Evolutionary conservation across 2,329 filamentous ascomycete species (phyloP).

Genomic region (Verticillium longisporum): DNA sequence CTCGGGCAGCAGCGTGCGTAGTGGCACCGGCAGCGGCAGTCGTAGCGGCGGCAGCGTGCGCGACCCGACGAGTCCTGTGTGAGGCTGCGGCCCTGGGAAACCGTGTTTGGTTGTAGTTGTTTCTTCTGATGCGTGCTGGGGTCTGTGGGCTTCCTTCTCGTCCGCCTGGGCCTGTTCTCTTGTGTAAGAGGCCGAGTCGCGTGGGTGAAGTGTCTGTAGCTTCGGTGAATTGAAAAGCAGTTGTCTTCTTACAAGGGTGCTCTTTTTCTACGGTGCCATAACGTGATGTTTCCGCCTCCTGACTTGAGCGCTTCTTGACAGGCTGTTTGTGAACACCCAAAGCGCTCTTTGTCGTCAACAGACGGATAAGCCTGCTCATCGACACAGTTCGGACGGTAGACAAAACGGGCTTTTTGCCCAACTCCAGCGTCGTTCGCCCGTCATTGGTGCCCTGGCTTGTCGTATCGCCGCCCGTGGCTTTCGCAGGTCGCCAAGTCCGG

Average conservation of each 20-base stretch:
- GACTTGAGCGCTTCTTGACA: no score
- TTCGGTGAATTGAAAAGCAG: neutral
- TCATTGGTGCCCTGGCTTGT: neutral
- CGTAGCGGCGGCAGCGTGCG: conserved; percentile 39
- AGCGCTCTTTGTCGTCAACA: no score
- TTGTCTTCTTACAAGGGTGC: neutral
- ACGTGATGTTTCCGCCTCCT: neutral
- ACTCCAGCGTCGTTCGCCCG: no score
- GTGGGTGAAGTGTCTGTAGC: neutral
- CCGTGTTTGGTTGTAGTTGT: conserved; percentile 2
- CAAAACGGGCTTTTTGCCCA: no score
- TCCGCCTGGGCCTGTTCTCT: neutral
- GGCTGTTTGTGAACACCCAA: no score
- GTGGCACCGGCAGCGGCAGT: conserved; percentile 37
- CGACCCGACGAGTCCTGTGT: conserved; percentile 45
- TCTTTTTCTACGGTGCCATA: neutral
- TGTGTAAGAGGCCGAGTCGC: neutral
- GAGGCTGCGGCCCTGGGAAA: conserved; percentile 2
- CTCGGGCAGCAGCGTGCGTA: conserved; percentile 18
- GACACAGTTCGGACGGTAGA: no score
- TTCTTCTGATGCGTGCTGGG: neutral
- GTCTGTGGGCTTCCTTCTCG: neutral
- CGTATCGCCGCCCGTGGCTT: neutral
- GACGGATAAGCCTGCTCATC: no score
- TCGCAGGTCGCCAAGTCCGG: neutral